Evolutionary conservation across 805 yeast species (phyloP), one percentile per base, ranked within the genome.

Genomic region (Wickerhamomyces kurtzmanii): DNA sequence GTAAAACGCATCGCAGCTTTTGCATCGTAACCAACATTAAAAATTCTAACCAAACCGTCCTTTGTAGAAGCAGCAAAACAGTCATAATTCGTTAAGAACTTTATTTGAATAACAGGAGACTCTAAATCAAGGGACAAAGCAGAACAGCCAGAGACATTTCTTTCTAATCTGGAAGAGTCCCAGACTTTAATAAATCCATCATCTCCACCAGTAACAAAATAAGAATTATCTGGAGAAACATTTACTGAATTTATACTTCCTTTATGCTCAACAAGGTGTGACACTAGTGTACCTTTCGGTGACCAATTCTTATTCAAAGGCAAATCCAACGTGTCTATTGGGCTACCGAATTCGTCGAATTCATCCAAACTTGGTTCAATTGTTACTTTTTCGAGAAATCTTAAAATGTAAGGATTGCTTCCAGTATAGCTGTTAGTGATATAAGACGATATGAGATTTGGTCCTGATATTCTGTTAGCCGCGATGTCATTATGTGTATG

Each of bases 121-220:
- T 66, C 66, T 26, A 77, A 50, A 22, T 68, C 63, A 2, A 68
- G 45, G 1, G 68, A 55, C 6, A 70, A 37, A 7, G 60, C 49
- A 0, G 84, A 64, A 4, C 65, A 55, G 17, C 68, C 67, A 8
- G 68, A 55, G 4, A 75, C 69, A 22, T 78, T 80, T 30, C 67
- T 68, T 29, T 76, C 84, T 20, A 87, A 53, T 32, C 74, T 70
- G 8, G 56, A 42, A 1, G 76, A 52, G 44, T 84, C 93, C 96
- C 96, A 91, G 1, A 89, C 51, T 37, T 73, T 78, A 22, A 91
- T 43, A 2, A 57, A 45, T 0, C 96, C 95, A 17, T 68, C 66
- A 26, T 75, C 80, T 6, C 91, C 83, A 3, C 86, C 94, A 2
- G 91, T 75, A 3, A 85, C 56, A 37, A 89, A 75, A 37, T 71